A percentile compares a stretch with the other conserved stretches of the same genome.
Evolutionary conservation across 768 basidiomycete genomes (phyloP).

Genomic region (Trametes cubensis): DNA sequence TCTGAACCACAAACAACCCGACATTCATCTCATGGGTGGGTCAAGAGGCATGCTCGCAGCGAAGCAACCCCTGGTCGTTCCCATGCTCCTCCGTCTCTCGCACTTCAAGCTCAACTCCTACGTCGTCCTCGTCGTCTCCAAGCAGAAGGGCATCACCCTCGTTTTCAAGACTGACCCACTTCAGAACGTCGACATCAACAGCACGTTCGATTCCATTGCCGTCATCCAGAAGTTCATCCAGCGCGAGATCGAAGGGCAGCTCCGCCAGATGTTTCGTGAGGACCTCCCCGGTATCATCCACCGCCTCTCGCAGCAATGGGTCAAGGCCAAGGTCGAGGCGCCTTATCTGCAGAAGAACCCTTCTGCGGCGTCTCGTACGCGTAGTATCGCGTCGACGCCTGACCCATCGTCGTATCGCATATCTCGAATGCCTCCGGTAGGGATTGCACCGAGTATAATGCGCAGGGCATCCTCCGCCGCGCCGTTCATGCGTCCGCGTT

Average conservation of each 20-base stretch:
- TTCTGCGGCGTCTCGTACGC: slow-evolving; percentile 17
- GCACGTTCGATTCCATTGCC: slow-evolving; percentile 96
- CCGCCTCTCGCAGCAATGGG: slow-evolving; percentile 93
- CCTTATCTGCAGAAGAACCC: slow-evolving; percentile 70
- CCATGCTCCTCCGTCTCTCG: slow-evolving; percentile 97
- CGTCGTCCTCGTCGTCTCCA: slow-evolving; percentile 95
- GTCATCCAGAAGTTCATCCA: slow-evolving; percentile 99
- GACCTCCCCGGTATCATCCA: slow-evolving; percentile 98
- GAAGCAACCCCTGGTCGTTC: slow-evolving; percentile 92
- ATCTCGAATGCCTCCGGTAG: slow-evolving; percentile 23
- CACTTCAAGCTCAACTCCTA: slow-evolving; percentile 93
- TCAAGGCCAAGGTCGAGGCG: slow-evolving; percentile 91
- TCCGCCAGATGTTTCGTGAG: slow-evolving; percentile 97
- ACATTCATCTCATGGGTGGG: slow-evolving; percentile 83
- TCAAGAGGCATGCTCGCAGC: slow-evolving; percentile 91
- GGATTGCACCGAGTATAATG: slow-evolving; percentile 22
- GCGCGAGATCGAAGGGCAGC: slow-evolving; percentile 93
- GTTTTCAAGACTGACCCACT: slow-evolving; percentile 99
- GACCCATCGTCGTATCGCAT: slow-evolving; percentile 25
- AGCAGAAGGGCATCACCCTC: slow-evolving; percentile 96
- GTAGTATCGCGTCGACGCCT: slow-evolving; percentile 23
- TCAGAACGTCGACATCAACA: slow-evolving; percentile 96
- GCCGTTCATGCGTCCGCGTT: slow-evolving; percentile 25
- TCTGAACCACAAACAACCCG: slow-evolving; percentile 87
- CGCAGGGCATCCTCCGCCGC: slow-evolving; percentile 18